Evolutionary conservation across 2,329 filamentous ascomycete genomes (phyloP), one percentile per base, ranked within the genome.

Genomic region (Neoascochyta sp.): DNA sequence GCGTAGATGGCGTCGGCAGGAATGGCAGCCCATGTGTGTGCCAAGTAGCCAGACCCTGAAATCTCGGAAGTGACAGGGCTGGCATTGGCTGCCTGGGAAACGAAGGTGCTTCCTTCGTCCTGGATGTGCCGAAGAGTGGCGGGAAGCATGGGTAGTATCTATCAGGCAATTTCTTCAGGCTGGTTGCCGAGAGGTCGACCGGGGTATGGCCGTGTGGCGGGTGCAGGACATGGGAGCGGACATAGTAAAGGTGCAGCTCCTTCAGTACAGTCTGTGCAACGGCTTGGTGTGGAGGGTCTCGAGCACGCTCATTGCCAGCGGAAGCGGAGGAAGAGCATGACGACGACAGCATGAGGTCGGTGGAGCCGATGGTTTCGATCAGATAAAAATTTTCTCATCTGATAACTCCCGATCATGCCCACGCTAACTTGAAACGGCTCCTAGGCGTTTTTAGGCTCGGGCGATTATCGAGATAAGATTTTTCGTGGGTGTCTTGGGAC

Each of bases 381-480:
- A 43, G 48, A 52, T 52, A 46, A 51, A 42, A 30, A 41, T 43
- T 36, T 43, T 50, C 44, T 38, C 46, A 52, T 52, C 48, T 50
- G 48, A 50, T 52, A 49, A 50, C 36, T 17, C 21, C 14, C 24
- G 22, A 16, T 15, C 29, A 24, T 28, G 32, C 33, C 31, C 41
- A 24, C 22, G 7, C 8, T 2, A 4, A 8, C 12, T 17, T 4
- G 29, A 11, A 51, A 50, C 48, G 39, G 48, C 16, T 21, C 16
- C 7, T 7, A 11, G 22, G 13, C 32, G 34, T 39, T 45, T 30
- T 34, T 43, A 36, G 40, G 43, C 41, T 35, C 39, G 36, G 39
- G 21, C 31, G 46, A 52, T 46, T 36, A 46, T 48, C 39, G 33
- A 48, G 46, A 52, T 50, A 46, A 52, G 44, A 47, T 43, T 48